These are phyloP conservation scores for Suillus americanus DNA, from an alignment of 768 basidiomycete genomes.

Conservation along the genomic window DNA sequence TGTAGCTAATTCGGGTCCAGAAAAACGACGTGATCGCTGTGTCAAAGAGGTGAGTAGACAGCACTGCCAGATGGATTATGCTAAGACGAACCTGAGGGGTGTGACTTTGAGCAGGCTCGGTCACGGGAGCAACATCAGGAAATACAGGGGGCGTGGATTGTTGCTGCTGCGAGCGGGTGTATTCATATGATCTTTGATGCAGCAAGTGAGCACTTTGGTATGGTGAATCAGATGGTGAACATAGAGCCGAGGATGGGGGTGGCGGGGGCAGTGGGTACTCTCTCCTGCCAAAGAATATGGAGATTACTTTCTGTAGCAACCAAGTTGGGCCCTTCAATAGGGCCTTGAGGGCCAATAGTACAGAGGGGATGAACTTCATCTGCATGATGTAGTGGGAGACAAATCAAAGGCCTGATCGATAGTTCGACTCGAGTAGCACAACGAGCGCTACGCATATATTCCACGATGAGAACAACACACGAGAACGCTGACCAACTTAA, in stretches of 20 bases:
- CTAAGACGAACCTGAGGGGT: too few relatives aligned
- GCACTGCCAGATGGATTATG: too few relatives aligned
- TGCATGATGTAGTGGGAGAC: background rate
- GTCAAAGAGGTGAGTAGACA: too few relatives aligned
- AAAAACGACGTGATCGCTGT: background rate
- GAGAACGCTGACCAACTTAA: background rate
- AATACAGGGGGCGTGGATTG: too few relatives aligned
- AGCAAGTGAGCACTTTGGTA: background rate
- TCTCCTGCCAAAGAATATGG: background rate
- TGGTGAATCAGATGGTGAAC: background rate
- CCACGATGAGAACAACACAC: background rate
- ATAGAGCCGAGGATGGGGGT: too few relatives aligned
- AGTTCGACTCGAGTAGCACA: background rate
- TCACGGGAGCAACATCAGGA: too few relatives aligned
- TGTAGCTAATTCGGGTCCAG: background rate
- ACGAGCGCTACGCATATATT: background rate
- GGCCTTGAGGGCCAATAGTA: background rate
- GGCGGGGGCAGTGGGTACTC: background rate
- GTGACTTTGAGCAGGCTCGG: too few relatives aligned
- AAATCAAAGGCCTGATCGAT: background rate
- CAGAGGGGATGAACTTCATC: background rate
- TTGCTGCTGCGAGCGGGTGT: too few relatives aligned
- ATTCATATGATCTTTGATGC: too few relatives aligned
- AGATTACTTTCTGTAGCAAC: background rate
- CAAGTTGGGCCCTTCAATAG: background rate